These are phyloP conservation scores for Phytophthora pinifolia DNA, from an alignment of 352 stramenopile species.

Conservation along the genomic window DNA sequence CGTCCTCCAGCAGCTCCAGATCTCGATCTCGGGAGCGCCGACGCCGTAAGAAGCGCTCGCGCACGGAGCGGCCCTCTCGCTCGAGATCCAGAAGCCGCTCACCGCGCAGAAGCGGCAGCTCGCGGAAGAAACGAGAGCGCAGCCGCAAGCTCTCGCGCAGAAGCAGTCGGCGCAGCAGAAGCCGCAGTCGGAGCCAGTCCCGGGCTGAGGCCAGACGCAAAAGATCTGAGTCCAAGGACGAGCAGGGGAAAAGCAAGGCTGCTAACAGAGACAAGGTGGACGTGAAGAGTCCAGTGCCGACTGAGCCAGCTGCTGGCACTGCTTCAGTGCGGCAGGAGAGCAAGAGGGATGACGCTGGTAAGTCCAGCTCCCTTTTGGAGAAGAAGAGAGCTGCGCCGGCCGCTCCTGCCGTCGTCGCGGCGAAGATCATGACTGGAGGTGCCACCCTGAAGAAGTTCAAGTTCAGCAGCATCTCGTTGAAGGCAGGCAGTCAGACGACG, in stretches of 20 bases:
- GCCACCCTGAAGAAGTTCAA: conserved; percentile 54
- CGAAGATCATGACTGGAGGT: conserved; percentile 9
- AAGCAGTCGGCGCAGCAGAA: conserved; percentile 25
- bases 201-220: conserved; percentile 9
- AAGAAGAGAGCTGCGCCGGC: conserved; percentile 9
- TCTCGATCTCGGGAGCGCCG: conserved; percentile 40
- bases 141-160: conserved; percentile 26
- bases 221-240: conserved; percentile 24
- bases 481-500: conserved; percentile 21
- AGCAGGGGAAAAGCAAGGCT: background rate
- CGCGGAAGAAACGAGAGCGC: conserved; percentile 19
- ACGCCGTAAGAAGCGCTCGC: conserved; percentile 33
- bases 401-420: conserved; percentile 11
- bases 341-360: background rate
- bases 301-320: background rate
- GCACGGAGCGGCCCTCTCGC: conserved; percentile 16
- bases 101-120: conserved; percentile 17
- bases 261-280: background rate
- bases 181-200: conserved; percentile 23
- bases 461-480: conserved; percentile 72
- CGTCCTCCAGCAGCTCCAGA: conserved; percentile 37
- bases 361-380: conserved; percentile 1
- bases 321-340: background rate
- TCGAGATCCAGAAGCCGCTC: conserved; percentile 40
- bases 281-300: background rate